Percentiles rank a stretch among this genome's conserved stretches.
These are phyloP conservation scores for Tephrocybe rancida DNA, from an alignment of 768 basidiomycete genomes.

Conservation along the genomic window DNA sequence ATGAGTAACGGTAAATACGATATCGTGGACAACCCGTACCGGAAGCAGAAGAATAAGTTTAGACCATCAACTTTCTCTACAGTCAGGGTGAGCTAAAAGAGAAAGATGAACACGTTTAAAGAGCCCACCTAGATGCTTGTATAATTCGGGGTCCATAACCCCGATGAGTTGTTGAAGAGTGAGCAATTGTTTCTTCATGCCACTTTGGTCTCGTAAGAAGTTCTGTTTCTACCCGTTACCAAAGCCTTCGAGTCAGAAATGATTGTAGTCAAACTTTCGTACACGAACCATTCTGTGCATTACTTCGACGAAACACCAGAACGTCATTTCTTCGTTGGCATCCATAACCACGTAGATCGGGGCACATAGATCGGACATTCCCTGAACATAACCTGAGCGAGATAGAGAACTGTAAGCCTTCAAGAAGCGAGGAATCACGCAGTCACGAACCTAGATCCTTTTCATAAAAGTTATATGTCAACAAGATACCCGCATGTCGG, in stretches of 20 bases:
- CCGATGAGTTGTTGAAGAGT: slow-evolving; percentile 89
- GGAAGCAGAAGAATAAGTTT: slow-evolving; percentile 98
- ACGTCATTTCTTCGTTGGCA: slow-evolving; percentile 87
- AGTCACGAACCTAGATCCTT: slow-evolving; percentile 85
- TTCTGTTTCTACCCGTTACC: slow-evolving; percentile 74
- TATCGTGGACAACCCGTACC: slow-evolving; percentile 48
- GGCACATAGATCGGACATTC: slow-evolving; percentile 96
- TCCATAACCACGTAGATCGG: slow-evolving; percentile 92
- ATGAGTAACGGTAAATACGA: not conserved
- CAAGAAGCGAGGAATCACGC: slow-evolving; percentile 16
- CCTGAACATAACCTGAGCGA: slow-evolving; percentile 87
- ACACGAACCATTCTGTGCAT: slow-evolving; percentile 91
- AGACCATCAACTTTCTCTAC: slow-evolving; percentile 85
- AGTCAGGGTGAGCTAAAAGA: not conserved
- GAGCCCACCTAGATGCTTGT: slow-evolving; percentile 79
- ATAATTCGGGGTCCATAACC: slow-evolving; percentile 95
- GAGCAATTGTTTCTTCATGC: slow-evolving; percentile 93
- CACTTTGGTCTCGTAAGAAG: slow-evolving; percentile 94
- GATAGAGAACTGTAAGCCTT: not conserved
- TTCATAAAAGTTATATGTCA: slow-evolving; percentile 92
- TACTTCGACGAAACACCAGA: slow-evolving; percentile 94
- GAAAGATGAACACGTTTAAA: not conserved
- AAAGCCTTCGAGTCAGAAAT: not conserved
- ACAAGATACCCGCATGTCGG: slow-evolving; percentile 78
- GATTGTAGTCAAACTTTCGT: not conserved